Base-by-base conservation (phyloP, 2,329 filamentous ascomycete species). In the Trichoderma endophyticum region DNA sequence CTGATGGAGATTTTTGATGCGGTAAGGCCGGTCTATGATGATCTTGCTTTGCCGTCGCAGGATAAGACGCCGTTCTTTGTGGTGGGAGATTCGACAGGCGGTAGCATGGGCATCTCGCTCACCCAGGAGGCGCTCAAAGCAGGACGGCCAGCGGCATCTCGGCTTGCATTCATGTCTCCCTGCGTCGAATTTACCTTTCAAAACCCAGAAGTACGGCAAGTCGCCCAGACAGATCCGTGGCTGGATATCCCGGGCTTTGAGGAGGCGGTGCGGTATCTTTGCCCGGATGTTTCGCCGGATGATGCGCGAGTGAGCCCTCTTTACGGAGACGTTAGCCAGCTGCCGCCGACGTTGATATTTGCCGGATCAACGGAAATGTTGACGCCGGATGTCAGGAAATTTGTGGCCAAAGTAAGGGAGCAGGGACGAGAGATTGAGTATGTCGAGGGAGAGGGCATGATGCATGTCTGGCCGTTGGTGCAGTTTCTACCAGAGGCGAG, bases 391-490 rank as follows among this genome's bases (percentile, higher is more conserved):
- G 74, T 75, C 15, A 75, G 71, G 60, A 75, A 75, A 57, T 78
- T 80, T 75, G 79, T 75, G 7, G 73, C 75, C 7, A 77, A 76
- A 71, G 78, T 73, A 12, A 74, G 67, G 71, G 75, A 75, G 8
- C 71, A 75, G 12, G 78, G 77, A 5, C 71, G 76, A 14, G 74
- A 78, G 48, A 76, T 77, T 26, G 78, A 78, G 39, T 63, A 79
- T 11, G 74, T 80, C 5, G 56, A 76, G 15, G 79, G 80, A 15
- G 75, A 77, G 72, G 78, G 77, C 6, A 77, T 81, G 79, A 74
- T 80, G 62, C 80, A 81, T 39, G 78, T 78, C 9, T 81, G 79
- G 79, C 78, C 78, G 6, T 26, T 80, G 39, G 51, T 80, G 5
- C 75, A 78, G 24, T 70, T 70, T 8, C 75, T 79, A 4, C 75